A percentile compares a stretch with the other conserved stretches of the same genome.
Evolutionary conservation across 1,284 basidiomycete genomes (phyloP).

Genomic region (Heimioporus retisporus): DNA sequence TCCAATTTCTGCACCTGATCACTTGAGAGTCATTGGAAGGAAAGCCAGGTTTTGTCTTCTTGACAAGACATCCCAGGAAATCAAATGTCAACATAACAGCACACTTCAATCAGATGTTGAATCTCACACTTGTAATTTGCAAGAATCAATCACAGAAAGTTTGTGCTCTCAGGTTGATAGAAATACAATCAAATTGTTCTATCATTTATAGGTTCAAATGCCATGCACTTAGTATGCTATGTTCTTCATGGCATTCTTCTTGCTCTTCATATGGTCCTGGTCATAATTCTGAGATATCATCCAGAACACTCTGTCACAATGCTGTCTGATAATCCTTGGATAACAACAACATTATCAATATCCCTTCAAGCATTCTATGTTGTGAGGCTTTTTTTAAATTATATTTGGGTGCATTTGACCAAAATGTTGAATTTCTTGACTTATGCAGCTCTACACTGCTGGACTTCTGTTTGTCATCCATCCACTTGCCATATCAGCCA

Average conservation of each 20-base stretch:
- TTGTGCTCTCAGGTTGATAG: too few species aligned
- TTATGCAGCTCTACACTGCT: constrained; percentile 18
- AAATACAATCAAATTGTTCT: too few species aligned
- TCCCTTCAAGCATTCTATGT: constrained; percentile 14
- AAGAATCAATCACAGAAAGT: too few species aligned
- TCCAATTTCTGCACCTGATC: too few species aligned
- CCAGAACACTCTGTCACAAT: constrained; percentile 13
- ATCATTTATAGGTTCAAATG: not conserved
- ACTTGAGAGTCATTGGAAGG: too few species aligned
- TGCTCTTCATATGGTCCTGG: constrained; percentile 6
- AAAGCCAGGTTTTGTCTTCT: too few species aligned
- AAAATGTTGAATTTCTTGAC: not conserved
- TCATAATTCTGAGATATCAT: constrained; percentile 3
- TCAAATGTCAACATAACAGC: too few species aligned
- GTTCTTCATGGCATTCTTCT: constrained; percentile 9
- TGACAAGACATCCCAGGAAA: too few species aligned
- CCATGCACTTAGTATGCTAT: constrained; percentile 4
- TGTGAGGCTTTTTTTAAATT: not conserved
- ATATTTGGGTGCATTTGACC: not conserved
- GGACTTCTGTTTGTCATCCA: constrained; percentile 14
- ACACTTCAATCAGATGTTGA: too few species aligned
- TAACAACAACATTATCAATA: constrained; percentile 4
- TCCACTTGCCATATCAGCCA: constrained; percentile 9
- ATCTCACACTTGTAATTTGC: too few species aligned
- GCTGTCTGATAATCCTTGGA: not conserved